phyloP scores from a whole-genome alignment of 129 eudicot species.

The Scalesia atractyloides region DNA sequence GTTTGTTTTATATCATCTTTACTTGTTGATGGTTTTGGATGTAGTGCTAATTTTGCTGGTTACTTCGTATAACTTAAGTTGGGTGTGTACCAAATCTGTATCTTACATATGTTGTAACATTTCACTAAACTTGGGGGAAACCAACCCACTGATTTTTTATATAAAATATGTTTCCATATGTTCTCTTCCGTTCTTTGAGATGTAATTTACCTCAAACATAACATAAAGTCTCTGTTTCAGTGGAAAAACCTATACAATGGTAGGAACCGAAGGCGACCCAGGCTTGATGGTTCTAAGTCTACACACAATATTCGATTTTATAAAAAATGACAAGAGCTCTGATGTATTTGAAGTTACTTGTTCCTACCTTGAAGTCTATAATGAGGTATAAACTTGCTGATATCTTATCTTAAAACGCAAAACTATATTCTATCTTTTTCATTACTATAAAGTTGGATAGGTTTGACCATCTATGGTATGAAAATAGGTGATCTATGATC shows the following conservation, averaged over 20 bases:
- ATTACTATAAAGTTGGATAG: constrained; percentile 7
- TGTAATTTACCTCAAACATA: constrained; percentile 17
- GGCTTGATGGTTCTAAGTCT: constrained; percentile 97
- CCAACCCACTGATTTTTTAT: background rate
- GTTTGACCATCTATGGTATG: constrained; percentile 11
- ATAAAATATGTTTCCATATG: constrained; percentile 5
- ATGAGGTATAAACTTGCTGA: constrained; percentile 58
- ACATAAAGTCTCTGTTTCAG: constrained; percentile 43
- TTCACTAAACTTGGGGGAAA: background rate
- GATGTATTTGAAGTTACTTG: constrained; percentile 81
- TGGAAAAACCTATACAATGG: constrained; percentile 98
- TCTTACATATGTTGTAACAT: background rate
- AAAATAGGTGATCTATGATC: constrained; percentile 92
- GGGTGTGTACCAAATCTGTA: too few species aligned
- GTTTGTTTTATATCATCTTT: too few species aligned
- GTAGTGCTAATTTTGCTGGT: too few species aligned
- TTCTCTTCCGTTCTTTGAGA: constrained; percentile 9
- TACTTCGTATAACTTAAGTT: too few species aligned
- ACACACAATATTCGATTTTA: constrained; percentile 69
- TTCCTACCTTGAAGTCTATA: constrained; percentile 96
- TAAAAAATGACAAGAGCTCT: constrained; percentile 57
- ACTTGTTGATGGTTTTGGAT: too few species aligned
- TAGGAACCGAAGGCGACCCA: constrained; percentile 82
- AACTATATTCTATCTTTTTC: constrained; percentile 2
- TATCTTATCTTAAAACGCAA: background rate